Base-by-base conservation (phyloP, 805 yeast species). In the Torulaspora microellipsoides region DNA sequence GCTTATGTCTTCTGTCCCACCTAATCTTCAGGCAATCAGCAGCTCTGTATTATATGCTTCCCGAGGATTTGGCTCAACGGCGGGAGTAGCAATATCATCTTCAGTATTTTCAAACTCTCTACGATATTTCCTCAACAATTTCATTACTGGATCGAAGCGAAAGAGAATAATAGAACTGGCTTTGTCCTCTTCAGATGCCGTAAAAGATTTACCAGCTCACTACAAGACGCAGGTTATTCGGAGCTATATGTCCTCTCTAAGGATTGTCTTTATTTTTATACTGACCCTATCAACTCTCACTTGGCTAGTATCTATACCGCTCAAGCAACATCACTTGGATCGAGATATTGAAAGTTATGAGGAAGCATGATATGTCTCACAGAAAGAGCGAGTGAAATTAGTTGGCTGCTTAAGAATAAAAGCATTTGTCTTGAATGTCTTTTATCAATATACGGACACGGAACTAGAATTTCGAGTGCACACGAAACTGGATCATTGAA, bases 11-110 rank as follows among this genome's bases (percentile, higher is more conserved):
- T 27, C 43, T 34, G 47, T 43, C 10, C 40, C 47, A 6, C 31
- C 8, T 12, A 20, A 40, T 6, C 44, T 27, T 27, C 47, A 39
- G 12, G 47, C 47, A 34, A 31, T 34, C 20, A 40, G 40, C 32
- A 43, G 36, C 14, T 43, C 47, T 9, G 44, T 49, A 40, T 32
- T 44, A 42, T 33, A 47, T 38, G 45, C 47, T 17, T 39, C 40
- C 25, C 39, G 47, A 1, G 40, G 40, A 11, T 34, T 34, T 29
- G 47, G 47, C 8, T 43, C 40, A 9, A 43, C 47, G 10, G 38
- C 42, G 72, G 71, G 46, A 70, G 80, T 12, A 20, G 40, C 48
- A 34, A 36, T 45, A 15, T 31, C 46, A n/a, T 36, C 46, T 20
- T 36, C 48, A 14, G 41, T 45, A 45, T 45, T 45, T 37, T 29